phyloP scores from a whole-genome alignment of 805 yeast genomes.

The Kazachstania psychrophila region DNA sequence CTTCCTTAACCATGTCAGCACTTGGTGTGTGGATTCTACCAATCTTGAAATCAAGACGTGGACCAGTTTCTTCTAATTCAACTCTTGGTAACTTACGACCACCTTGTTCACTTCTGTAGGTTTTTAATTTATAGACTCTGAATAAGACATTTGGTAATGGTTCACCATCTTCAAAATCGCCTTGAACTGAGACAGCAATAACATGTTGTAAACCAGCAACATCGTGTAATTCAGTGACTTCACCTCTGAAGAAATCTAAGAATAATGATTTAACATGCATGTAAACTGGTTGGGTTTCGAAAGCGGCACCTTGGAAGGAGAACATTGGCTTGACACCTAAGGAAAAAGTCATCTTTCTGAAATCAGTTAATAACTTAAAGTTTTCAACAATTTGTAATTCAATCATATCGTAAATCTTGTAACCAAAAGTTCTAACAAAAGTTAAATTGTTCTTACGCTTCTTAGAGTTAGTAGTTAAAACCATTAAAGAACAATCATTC shows the following conservation, averaged over 20 bases:
- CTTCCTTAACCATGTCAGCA: conserved; percentile 87
- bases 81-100: conserved; percentile 73
- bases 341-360: conserved; percentile 69
- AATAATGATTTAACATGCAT: conserved; percentile 81
- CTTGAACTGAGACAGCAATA: conserved; percentile 69
- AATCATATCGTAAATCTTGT: conserved; percentile 86
- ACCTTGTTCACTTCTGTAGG: conserved; percentile 68
- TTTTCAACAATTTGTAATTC: conserved; percentile 69
- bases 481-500: conserved; percentile 81
- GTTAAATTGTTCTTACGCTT: conserved; percentile 89
- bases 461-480: conserved; percentile 70
- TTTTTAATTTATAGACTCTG: conserved; percentile 81
- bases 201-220: conserved; percentile 92
- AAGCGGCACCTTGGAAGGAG: conserved; percentile 83
- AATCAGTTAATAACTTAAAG: conserved; percentile 67
- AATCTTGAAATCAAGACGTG: conserved; percentile 83
- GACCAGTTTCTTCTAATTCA: conserved; percentile 91
- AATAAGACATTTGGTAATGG: conserved; percentile 74
- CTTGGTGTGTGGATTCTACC: conserved; percentile 79
- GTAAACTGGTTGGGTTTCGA: conserved; percentile 81
- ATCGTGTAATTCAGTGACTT: conserved; percentile 71
- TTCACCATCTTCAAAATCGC: conserved; percentile 60
- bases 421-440: conserved; percentile 82
- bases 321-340: conserved; percentile 93
- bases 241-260: conserved; percentile 84